Conservation (phyloP, 192 early-diverging fungal species). For the Gaertneriomyces sp. region DNA sequence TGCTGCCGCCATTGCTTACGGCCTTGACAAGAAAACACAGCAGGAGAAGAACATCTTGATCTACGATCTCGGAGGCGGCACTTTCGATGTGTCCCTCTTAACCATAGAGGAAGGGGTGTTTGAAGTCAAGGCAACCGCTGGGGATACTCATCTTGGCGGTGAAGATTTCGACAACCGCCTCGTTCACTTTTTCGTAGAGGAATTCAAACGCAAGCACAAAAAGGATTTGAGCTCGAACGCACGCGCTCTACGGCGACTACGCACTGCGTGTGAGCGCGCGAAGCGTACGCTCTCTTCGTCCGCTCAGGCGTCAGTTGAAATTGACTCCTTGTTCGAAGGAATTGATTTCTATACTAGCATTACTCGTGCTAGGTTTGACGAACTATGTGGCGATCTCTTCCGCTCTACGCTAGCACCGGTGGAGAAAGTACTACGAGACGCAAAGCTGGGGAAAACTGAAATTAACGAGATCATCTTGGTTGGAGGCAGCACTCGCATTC, state of each 20-base stretch:
- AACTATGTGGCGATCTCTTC: slow-evolving; percentile 88
- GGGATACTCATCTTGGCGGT: slow-evolving; percentile 93
- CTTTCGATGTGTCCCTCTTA: slow-evolving; percentile 93
- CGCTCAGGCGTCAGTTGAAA: slow-evolving; percentile 80
- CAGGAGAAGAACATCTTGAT: slow-evolving; percentile 84
- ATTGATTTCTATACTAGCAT: slow-evolving; percentile 89
- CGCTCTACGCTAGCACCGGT: slow-evolving; percentile 84
- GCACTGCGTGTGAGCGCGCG: slow-evolving; percentile 92
- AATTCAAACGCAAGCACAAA: slow-evolving; percentile 98
- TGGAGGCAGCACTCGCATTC: slow-evolving; percentile 91
- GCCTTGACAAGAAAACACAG: slow-evolving; percentile 81
- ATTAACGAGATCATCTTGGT: slow-evolving; percentile 91
- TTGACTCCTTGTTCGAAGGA: slow-evolving; percentile 86
- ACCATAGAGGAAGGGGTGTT: slow-evolving; percentile 94
- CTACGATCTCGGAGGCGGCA: slow-evolving; percentile 89
- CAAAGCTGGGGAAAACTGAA: slow-evolving; percentile 78
- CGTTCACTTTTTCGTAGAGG: slow-evolving; percentile 85
- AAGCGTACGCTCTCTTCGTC: slow-evolving; percentile 84
- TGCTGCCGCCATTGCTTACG: slow-evolving; percentile 95
- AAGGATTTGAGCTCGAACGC: slow-evolving; percentile 86
- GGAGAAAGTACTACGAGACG: slow-evolving; percentile 85
- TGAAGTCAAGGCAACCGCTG: slow-evolving; percentile 90
- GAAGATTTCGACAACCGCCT: slow-evolving; percentile 99
- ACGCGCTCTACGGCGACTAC: slow-evolving; percentile 89
- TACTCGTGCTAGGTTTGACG: slow-evolving; percentile 90